These are phyloP conservation scores for Fusarium goolgardi DNA, from an alignment of 2,329 filamentous ascomycete genomes.

Conservation along the genomic window DNA sequence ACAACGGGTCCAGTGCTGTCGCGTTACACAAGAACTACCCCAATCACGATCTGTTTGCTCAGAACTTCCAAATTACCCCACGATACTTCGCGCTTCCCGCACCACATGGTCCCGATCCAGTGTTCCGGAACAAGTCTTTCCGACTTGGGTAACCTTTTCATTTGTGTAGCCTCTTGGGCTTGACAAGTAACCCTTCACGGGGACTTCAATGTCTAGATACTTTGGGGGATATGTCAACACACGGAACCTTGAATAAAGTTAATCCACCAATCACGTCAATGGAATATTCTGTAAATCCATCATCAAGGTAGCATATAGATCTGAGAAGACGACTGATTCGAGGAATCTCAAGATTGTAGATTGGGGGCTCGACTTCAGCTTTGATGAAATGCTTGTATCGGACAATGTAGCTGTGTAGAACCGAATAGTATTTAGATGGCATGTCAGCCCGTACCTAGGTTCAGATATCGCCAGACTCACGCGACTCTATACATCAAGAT, in stretches of 20 bases:
- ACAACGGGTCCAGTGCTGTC: too few species aligned
- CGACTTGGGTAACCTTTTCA: not conserved
- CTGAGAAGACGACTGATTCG: not conserved
- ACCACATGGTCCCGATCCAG: not conserved
- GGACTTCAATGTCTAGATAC: not conserved
- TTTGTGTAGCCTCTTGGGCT: too few species aligned
- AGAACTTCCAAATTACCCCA: not conserved
- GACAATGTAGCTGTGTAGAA: rapidly evolving
- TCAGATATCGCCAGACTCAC: rapidly evolving
- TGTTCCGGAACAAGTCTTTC: not conserved
- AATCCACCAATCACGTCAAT: constrained; percentile 7
- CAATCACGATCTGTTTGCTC: too few species aligned
- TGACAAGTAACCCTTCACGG: too few species aligned
- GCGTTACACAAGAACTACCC: not conserved
- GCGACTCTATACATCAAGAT: not conserved
- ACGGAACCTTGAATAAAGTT: not conserved
- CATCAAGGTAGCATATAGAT: not conserved
- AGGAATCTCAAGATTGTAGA: not conserved
- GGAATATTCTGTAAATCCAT: rapidly evolving
- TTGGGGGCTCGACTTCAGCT: not conserved
- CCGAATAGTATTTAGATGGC: not conserved
- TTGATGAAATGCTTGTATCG: rapidly evolving
- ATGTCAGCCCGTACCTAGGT: rapidly evolving
- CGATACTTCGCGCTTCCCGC: not conserved
- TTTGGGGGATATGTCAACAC: not conserved